These are phyloP conservation scores for Entoloma clypeatum DNA, from an alignment of 1,284 basidiomycete species.

Conservation along the genomic window DNA sequence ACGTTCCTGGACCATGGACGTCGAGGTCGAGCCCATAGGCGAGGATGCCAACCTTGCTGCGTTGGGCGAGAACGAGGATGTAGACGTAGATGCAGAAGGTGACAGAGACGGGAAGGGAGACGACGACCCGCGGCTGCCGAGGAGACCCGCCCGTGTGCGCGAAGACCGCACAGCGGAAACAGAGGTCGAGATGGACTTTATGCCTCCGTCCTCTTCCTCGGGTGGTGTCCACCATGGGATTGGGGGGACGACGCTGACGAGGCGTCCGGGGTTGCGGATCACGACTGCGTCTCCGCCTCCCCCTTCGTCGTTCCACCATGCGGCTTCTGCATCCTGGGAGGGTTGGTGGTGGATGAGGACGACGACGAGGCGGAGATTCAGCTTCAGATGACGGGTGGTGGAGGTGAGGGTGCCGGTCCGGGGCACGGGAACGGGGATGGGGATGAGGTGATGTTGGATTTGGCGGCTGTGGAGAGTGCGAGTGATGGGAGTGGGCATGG, in stretches of 20 bases:
- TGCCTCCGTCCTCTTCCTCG: conserved; percentile 14
- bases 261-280: conserved; percentile 10
- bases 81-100: conserved; percentile 8
- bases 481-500: conserved; percentile 14
- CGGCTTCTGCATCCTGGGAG: conserved; percentile 19
- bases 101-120: conserved; percentile 2
- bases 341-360: conserved; percentile 25
- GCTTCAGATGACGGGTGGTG: conserved; percentile 17
- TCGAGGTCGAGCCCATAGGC: conserved; percentile 62
- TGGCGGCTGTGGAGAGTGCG: conserved; percentile 12
- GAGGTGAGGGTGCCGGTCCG: conserved; percentile 8
- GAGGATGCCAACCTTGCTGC: conserved; percentile 19
- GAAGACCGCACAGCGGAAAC: conserved; percentile 49
- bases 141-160: conserved; percentile 13
- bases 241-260: background rate
- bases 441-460: conserved; percentile 10
- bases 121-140: background rate
- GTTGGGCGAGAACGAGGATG: conserved; percentile 21
- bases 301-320: background rate
- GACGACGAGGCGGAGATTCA: conserved; percentile 21
- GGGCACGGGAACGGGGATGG: conserved; percentile 7
- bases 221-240: conserved; percentile 1
- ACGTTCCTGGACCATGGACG: conserved; percentile 98
- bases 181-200: conserved; percentile 51
- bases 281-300: background rate